Percentiles rank a stretch among this genome's conserved stretches.
Evolutionary conservation across 2,329 filamentous ascomycete genomes (phyloP).

Genomic region (Penicillium hesseltinei): DNA sequence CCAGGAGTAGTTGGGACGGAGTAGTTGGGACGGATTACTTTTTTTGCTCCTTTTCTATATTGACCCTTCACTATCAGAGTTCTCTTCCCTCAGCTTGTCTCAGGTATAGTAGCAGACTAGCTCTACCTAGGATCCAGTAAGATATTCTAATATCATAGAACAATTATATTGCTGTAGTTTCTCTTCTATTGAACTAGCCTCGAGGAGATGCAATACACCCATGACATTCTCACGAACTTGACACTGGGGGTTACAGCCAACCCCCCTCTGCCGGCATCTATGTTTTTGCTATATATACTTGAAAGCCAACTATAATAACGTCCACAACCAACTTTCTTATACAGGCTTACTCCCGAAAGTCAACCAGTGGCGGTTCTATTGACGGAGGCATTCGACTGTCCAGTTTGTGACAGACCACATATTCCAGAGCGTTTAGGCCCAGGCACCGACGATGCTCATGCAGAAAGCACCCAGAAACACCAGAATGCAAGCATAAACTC

Average conservation of each 20-base stretch:
- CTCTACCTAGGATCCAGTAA: too few relatives aligned
- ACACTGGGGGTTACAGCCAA: neutral
- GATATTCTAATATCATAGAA: neutral
- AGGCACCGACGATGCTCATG: constrained; percentile 72
- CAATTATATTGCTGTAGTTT: neutral
- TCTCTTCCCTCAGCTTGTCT: neutral
- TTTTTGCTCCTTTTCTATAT: neutral
- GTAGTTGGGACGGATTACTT: neutral
- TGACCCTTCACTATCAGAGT: neutral
- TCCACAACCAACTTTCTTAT: neutral
- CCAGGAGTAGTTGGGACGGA: neutral
- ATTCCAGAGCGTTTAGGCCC: constrained; percentile 55
- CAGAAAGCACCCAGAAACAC: constrained; percentile 64
- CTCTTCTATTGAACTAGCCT: too few relatives aligned
- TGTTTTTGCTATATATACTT: neutral
- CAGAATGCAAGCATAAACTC: constrained; percentile 62
- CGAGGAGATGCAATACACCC: too few relatives aligned
- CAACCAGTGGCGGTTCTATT: neutral
- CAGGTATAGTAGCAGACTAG: too few relatives aligned
- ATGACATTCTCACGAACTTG: neutral
- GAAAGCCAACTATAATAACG: neutral
- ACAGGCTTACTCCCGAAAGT: too few relatives aligned
- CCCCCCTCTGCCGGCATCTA: neutral
- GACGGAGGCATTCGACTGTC: neutral
- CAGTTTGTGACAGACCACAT: neutral